Conservation (phyloP, 2,329 filamentous ascomycete species). For the Fusarium sp. region DNA sequence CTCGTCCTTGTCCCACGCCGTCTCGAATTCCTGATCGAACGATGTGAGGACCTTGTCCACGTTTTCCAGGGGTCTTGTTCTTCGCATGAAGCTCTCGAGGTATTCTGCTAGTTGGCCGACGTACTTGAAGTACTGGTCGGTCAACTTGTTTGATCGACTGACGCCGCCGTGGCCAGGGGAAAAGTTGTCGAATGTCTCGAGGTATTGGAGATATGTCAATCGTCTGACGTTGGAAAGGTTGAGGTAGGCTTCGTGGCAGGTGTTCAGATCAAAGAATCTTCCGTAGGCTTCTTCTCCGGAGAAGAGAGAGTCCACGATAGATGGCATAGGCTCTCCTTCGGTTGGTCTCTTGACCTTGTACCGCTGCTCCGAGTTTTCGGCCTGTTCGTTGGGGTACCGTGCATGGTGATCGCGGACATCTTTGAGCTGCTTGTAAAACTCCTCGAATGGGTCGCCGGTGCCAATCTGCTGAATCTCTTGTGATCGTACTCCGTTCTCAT, state of each 20-base stretch:
- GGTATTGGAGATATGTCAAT: slow-evolving; percentile 89
- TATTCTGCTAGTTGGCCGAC: slow-evolving; percentile 83
- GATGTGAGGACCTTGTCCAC: slow-evolving; percentile 78
- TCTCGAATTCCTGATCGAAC: slow-evolving; percentile 87
- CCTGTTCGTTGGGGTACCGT: slow-evolving; percentile 91
- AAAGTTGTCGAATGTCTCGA: slow-evolving; percentile 92
- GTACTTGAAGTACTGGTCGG: slow-evolving; percentile 92
- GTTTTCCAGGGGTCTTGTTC: slow-evolving; percentile 87
- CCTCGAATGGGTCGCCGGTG: slow-evolving; percentile 86
- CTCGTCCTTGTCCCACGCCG: slow-evolving; percentile 82
- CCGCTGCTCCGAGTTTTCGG: slow-evolving; percentile 92
- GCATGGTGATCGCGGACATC: slow-evolving; percentile 89
- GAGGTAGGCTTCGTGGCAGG: slow-evolving; percentile 85
- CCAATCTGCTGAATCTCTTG: slow-evolving; percentile 87
- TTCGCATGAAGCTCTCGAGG: slow-evolving; percentile 86
- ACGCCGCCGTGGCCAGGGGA: slow-evolving; percentile 77
- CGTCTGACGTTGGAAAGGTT: slow-evolving; percentile 90
- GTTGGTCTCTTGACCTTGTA: slow-evolving; percentile 78
- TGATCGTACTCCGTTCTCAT: slow-evolving; percentile 76
- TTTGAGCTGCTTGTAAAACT: slow-evolving; percentile 87
- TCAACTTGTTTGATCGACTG: slow-evolving; percentile 85
- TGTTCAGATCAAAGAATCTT: slow-evolving; percentile 89
- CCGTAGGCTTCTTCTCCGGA: slow-evolving; percentile 95
- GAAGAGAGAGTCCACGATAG: slow-evolving; percentile 89
- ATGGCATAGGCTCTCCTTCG: slow-evolving; percentile 70